Evolutionary conservation across 495 filamentous ascomycete species (phyloP), one percentile per base, ranked within the genome.

Genomic region (Aspergillus kassunensis): DNA sequence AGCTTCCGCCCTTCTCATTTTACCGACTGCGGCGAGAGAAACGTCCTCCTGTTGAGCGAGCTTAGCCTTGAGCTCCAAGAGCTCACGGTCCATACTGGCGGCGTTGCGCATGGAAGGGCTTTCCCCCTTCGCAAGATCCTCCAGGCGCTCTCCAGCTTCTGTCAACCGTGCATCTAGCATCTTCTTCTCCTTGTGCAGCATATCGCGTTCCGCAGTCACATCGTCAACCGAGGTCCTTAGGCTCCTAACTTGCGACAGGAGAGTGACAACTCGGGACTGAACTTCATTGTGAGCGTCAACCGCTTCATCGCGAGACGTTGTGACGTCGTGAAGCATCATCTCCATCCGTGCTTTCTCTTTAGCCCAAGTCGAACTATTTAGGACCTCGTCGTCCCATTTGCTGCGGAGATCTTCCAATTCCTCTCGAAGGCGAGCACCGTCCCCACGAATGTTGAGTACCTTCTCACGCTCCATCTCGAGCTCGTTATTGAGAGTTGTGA

Each of bases 361-460:
- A 27, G 91, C 90, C 93, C 93, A 98, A 1, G 93, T 93, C 0
- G 90, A 95, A 68, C 88, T 92, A 64, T 98, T 98, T 60, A 98
- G 84, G 16, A 97, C 91, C 69, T 98, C 93, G 60, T 98, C 88
- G 63, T 98, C 95, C 95, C 95, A 98, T 66, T 97, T 97, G 53
- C 85, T 90, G 43, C 93, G 86, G 18, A 97, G 83, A 56, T 95
- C 90, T 56, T 98, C 93, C 13, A 97, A 80, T 64, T 98, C 93
- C 61, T 97, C 93, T 4, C 95, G 84, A 40, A 98, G 78, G 23
- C 89, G 81, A 10, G 84, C 72, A 54, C 83, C 87, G 62, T 90
- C 85, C 9, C 76, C 74, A 25, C 86, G 80, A 18, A 80, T 82
- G 48, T 81, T 78, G 42, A 89, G 79, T 4, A 88, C 73, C 51